Evolutionary conservation across 2,329 filamentous ascomycete genomes (phyloP), one percentile per base, ranked within the genome.

Genomic region (Hypoxylon sp.): DNA sequence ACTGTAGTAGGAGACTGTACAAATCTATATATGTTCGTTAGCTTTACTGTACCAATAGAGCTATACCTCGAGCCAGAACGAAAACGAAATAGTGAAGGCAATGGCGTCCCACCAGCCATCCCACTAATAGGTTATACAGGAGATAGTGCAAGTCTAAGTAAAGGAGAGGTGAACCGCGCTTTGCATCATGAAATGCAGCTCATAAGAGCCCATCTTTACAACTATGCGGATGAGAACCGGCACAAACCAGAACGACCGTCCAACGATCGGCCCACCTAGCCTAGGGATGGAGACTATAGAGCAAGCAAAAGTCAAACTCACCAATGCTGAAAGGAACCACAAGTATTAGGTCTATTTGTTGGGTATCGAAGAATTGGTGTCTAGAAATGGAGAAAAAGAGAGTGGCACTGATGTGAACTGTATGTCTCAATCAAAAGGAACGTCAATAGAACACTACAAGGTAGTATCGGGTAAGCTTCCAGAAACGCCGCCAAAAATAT

Each of bases 311-410:
- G 34, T 51, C 54, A 63, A 63, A 74, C 74, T 75, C 49, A 76
- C 74, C 72, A 67, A 60, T 66, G 62, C 49, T 34, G 60, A 66
- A 24, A 56, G 54, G 51, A 60, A 41, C 37, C 37, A 7, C 37
- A 41, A 72, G 62, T 71, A 74, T 71, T 70, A 72, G 56, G 66
- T 76, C 74, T 76, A 76, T 74, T 68, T 66, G 71, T 68, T 65
- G 73, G 74, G 73, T 76, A 76, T 76, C 73, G 72, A 70, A 68
- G 67, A 68, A 72, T 68, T 60, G 47, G 64, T 59, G 70, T 75
- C 74, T 75, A 75, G 57, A 47, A 71, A 68, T 59, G 59, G 63
- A 65, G 66, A 69, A 66, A 69, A 60, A 63, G 60, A 70, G 59
- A 67, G 64, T 62, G 51, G 64, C 67, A 67, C 60, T 44, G 54